Base-by-base conservation (phyloP, 352 stramenopile species). In the Pythium insidiosum region DNA sequence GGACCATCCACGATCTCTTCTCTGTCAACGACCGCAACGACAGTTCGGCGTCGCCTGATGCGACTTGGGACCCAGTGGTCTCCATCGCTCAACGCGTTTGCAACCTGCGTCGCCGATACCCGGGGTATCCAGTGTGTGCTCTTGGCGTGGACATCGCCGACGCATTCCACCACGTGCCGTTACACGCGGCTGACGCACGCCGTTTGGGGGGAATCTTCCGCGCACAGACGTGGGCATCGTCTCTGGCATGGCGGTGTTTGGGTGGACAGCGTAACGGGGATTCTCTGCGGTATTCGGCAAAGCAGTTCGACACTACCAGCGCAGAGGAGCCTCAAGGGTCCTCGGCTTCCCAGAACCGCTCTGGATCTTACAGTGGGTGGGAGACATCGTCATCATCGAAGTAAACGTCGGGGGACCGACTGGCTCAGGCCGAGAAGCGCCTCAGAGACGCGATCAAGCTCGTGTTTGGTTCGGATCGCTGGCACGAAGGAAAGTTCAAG, bases 311-410 rank as follows among this genome's bases (percentile, higher is more conserved):
- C 45, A 53, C 29, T 53, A 45, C 37, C 45, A 53, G 36, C 45
- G 26, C 35, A 53, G 35, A 40, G 45, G 45, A 2, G 37, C 37
- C 1, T 33, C 34, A 15, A 18, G 2, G 2, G 28, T 45, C 20
- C n/a, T 45, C 1, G 36, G 36, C 1, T 23, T 21, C 26, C 15
- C 15, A 2, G 37, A 53, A 30, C 2, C 25, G 2, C 45, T 53
- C 28, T 53, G 35, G 26, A 53, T 53, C 4, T 53, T 45, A 24
- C 45, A 45, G 28, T 51, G 44, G 44, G 44, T 51, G 3, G 44
- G 43, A 22, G 44, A 51, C 24, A 51, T 51, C 44, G 44, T 51
- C 5, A 11, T 51, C 34, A 20, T 51, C 24, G 44, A 51, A 36
- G 44, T 51, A 13, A 16, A 51, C 44, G 43, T 51, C 24, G 34